Conservation (phyloP, 495 filamentous ascomycete genomes). For the Aspergillus leporis region DNA sequence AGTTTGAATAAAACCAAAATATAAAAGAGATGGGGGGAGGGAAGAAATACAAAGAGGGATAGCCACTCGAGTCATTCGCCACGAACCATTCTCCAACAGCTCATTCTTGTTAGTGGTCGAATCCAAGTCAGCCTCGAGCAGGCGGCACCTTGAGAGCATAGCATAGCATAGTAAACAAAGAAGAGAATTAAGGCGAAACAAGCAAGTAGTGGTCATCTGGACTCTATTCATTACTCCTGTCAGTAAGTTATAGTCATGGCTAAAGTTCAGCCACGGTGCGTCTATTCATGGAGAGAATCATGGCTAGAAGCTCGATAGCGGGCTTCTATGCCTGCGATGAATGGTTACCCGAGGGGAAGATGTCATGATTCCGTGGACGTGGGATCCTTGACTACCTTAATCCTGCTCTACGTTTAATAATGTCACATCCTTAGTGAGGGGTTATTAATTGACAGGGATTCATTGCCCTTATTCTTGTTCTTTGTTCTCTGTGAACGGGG, state of each 20-base stretch:
- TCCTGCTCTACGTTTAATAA: neutral
- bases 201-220: neutral
- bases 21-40: neutral
- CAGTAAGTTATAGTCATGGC: neutral
- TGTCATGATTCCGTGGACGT: neutral
- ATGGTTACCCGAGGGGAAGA: neutral
- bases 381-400: conserved; percentile 1
- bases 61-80: neutral
- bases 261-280: neutral
- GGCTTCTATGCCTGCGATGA: neutral
- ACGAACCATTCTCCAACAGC: neutral
- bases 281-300: neutral
- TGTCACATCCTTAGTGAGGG: neutral
- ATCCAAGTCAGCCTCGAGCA: neutral
- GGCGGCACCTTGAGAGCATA: neutral
- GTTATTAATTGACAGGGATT: neutral
- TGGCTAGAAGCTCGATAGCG: neutral
- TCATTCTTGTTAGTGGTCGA: neutral
- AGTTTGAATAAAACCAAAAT: neutral
- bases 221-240: neutral
- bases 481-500: neutral
- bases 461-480: neutral
- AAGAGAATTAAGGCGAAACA: neutral
- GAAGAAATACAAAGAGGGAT: neutral
- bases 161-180: neutral